These are phyloP conservation scores for Globisporangium paddicum DNA, from an alignment of 352 stramenopile species.

Conservation along the genomic window DNA sequence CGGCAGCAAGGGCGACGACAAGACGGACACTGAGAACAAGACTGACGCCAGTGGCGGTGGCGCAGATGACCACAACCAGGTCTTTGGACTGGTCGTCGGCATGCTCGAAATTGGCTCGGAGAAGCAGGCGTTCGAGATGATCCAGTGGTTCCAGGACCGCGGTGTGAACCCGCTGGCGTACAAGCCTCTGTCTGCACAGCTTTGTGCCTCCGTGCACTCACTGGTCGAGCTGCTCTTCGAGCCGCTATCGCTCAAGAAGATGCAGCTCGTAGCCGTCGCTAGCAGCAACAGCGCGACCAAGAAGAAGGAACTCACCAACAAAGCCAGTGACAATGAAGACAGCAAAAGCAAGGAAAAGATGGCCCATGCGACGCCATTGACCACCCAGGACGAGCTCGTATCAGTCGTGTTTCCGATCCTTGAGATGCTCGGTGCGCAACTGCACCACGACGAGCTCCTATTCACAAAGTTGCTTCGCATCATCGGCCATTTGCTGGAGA, in stretches of 20 bases:
- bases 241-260: conserved; percentile 44
- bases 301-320: background rate
- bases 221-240: conserved; percentile 55
- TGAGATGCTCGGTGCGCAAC: conserved; percentile 53
- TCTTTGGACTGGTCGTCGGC: conserved; percentile 78
- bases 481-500: conserved; percentile 42
- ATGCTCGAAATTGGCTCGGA: conserved; percentile 71
- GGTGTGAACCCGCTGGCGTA: conserved; percentile 67
- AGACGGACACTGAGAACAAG: conserved; percentile 17
- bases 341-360: background rate
- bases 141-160: conserved; percentile 65
- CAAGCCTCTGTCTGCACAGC: conserved; percentile 51
- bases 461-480: conserved; percentile 75
- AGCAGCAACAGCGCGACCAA: background rate
- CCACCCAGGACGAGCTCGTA: conserved; percentile 39
- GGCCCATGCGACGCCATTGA: conserved; percentile 33
- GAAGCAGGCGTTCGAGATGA: conserved; percentile 71
- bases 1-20: conserved; percentile 31
- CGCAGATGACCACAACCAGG: conserved; percentile 55
- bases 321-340: background rate
- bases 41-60: conserved; percentile 20
- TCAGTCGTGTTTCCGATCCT: conserved; percentile 51
- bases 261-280: conserved; percentile 27
- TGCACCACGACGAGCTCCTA: conserved; percentile 67
- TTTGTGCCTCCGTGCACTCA: conserved; percentile 65